Evolutionary conservation across 768 basidiomycete species (phyloP).

Genomic region (Psilocybe tampanensis): DNA sequence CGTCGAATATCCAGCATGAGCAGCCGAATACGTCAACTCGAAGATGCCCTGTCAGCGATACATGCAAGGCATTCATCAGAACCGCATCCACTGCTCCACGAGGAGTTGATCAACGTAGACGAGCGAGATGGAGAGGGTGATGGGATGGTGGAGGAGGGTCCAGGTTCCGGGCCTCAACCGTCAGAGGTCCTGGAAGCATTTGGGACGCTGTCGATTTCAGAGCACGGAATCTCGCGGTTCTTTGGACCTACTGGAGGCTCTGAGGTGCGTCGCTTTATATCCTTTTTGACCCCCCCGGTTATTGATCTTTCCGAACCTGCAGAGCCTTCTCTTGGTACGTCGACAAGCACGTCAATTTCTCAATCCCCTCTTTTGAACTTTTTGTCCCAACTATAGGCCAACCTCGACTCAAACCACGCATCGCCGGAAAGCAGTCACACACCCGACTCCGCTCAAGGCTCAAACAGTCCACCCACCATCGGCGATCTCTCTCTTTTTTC

Average conservation of each 20-base stretch:
- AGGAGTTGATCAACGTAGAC: conserved; percentile 45
- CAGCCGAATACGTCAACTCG: conserved; percentile 57
- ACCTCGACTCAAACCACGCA: conserved; percentile 21
- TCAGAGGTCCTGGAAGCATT: conserved; percentile 56
- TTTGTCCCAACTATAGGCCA: conserved; percentile 24
- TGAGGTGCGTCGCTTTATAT: conserved; percentile 49
- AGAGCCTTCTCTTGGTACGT: conserved; percentile 31
- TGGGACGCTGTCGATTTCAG: conserved; percentile 61
- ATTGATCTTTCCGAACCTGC: background rate
- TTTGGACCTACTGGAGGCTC: conserved; percentile 70
- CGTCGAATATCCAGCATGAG: conserved; percentile 54
- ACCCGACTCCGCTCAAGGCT: conserved; percentile 24
- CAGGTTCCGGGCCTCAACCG: conserved; percentile 4
- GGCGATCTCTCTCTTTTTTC: conserved; percentile 52
- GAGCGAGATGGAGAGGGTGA: conserved; percentile 32
- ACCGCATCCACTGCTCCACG: conserved; percentile 61
- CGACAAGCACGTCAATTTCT: background rate
- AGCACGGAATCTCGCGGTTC: conserved; percentile 62
- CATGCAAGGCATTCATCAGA: conserved; percentile 55
- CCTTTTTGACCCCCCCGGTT: background rate
- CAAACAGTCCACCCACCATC: conserved; percentile 21
- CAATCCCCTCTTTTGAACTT: conserved; percentile 21
- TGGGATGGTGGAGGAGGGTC: conserved; percentile 18
- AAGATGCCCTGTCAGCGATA: conserved; percentile 57
- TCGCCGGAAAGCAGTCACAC: conserved; percentile 24